Base-by-base conservation (phyloP, 2,329 filamentous ascomycete genomes). In the Ascochyta clinopodiicola region DNA sequence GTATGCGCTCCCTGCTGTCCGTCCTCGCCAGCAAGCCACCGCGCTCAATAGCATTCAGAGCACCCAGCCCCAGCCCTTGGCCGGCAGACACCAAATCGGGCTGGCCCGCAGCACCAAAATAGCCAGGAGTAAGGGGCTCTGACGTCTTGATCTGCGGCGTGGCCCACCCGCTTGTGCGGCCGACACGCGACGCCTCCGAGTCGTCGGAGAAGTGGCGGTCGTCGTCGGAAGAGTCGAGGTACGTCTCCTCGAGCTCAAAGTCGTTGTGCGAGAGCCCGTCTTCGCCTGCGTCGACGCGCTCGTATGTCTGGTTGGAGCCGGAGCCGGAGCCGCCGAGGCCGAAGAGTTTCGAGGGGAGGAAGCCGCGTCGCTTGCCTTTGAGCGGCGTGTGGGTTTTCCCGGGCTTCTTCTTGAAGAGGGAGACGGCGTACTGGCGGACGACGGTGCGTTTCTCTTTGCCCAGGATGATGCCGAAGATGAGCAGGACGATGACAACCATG, bases 1-100 rank as follows among this genome's bases (percentile, higher is more conserved):
- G 85, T 9, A 97, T 76, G 54, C 91, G 83, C 71, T 98, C 95
- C 48, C 92, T 82, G 71, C 92, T 96, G 71, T 97, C 94, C 0
- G 91, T 96, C 63, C 94, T 81, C 2, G 92, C 85, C 49, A 91
- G 87, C 60, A 97, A 74, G 1, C 93, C 93, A 42, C 85, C 87
- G 35, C 92, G 77, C 51, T 85, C 84, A 49, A 72, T 70, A 12
- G 56, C 69, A 34, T 51, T 57, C 3, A 66, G 61, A 6, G 68
- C 66, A 7, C 53, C 70, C 57, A 68, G 66, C 46, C 73, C 76
- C 21, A 75, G 44, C 2, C 67, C 70, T 1, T 63, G 63, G 0
- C 73, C 76, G 42, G 75, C 72, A 9, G 57, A 44, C 24, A 70
- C 35, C 21, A 72, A 48, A 46, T 73, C 68, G 3, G 3, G 17